Conservation (phyloP, 352 stramenopile genomes). For the Phytophthora aleatoria region DNA sequence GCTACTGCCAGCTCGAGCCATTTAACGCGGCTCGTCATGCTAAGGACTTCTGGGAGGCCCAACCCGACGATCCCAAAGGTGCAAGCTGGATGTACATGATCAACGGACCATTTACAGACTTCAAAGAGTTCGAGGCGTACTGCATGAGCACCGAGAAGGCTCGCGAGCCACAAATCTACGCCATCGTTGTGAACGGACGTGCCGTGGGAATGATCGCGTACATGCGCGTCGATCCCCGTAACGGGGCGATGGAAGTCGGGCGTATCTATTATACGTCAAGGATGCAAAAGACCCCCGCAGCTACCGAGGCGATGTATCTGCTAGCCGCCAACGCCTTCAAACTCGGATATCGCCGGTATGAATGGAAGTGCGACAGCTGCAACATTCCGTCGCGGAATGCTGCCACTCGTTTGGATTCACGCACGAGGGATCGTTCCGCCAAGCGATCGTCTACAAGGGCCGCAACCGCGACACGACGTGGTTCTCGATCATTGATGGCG, state of each 20-base stretch:
- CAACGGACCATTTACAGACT: conserved; percentile 13
- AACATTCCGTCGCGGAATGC: conserved; percentile 20
- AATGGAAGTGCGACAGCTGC: conserved; percentile 4
- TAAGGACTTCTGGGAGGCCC: conserved; percentile 19
- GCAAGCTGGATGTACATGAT: conserved; percentile 25
- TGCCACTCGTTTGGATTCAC: conserved; percentile 24
- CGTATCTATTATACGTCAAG: conserved; percentile 18
- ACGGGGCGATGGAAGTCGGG: conserved; percentile 23
- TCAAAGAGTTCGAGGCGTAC: conserved; percentile 6
- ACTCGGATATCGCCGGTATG: conserved; percentile 27
- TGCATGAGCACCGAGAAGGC: conserved; percentile 2
- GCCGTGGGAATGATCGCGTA: conserved; percentile 24
- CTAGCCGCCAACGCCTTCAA: conserved; percentile 21
- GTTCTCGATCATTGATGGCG: conserved; percentile 30
- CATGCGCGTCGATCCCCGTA: conserved; percentile 17
- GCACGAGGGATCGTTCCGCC: conserved; percentile 25
- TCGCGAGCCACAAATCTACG: conserved; percentile 18
- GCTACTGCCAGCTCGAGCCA: conserved; percentile 30
- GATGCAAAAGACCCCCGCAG: conserved; percentile 19
- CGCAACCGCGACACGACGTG: conserved; percentile 28
- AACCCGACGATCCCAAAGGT: conserved; percentile 8
- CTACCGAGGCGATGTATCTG: conserved; percentile 24
- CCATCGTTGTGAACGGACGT: conserved; percentile 10
- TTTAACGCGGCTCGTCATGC: conserved; percentile 12
- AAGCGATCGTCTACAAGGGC: conserved; percentile 7